These are phyloP conservation scores for Cyathus striatus DNA, from an alignment of 768 basidiomycete species.

Conservation along the genomic window DNA sequence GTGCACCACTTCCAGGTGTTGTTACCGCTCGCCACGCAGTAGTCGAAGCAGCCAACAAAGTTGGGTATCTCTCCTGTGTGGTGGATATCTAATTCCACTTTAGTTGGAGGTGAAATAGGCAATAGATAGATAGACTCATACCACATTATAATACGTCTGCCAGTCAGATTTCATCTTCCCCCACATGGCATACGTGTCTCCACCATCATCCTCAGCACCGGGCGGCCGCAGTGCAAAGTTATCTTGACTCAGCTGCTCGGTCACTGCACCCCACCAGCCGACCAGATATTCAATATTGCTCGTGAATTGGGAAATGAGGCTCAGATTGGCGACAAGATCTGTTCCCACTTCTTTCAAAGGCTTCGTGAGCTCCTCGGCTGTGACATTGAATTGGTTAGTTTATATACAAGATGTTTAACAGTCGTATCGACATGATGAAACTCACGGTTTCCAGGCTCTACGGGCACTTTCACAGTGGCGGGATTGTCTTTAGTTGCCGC, in stretches of 20 bases:
- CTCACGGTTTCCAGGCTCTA: conserved; percentile 29
- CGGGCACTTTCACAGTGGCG: conserved; percentile 24
- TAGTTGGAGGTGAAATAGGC: neutral
- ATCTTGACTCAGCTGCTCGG: conserved; percentile 17
- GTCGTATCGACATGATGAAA: neutral
- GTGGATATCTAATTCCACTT: conserved; percentile 15
- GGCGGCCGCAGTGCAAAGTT: conserved; percentile 6
- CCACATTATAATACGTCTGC: conserved; percentile 23
- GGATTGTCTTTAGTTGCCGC: conserved; percentile 30
- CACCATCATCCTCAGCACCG: conserved; percentile 2
- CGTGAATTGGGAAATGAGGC: conserved; percentile 26
- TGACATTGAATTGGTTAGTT: neutral
- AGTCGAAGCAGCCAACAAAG: conserved; percentile 18
- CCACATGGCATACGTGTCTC: conserved; percentile 12
- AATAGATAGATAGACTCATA: conserved; percentile 7
- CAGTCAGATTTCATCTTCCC: conserved; percentile 14
- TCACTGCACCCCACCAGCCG: conserved; percentile 27
- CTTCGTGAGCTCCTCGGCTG: conserved; percentile 26
- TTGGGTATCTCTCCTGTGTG: conserved; percentile 19
- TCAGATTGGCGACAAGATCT: conserved; percentile 32
- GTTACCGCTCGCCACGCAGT: conserved; percentile 22
- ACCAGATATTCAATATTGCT: conserved; percentile 17
- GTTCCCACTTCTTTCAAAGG: conserved; percentile 29
- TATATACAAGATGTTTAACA: neutral
- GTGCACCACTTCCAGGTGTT: too few relatives aligned